Evolutionary conservation across 2,329 filamentous ascomycete genomes (phyloP).

Genomic region (Phialophora verrucosa): DNA sequence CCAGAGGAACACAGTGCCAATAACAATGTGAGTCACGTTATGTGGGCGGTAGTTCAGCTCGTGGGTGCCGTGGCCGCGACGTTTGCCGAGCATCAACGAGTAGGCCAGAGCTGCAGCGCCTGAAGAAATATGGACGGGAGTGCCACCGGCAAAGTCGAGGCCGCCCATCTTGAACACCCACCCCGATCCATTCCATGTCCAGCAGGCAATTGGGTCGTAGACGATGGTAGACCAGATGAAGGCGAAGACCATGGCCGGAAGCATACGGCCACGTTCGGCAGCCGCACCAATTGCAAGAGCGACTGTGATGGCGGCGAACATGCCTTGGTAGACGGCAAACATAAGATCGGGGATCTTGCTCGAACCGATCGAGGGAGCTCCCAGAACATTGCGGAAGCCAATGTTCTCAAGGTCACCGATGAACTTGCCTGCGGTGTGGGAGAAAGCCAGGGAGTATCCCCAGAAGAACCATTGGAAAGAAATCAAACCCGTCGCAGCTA

Average conservation of each 20-base stretch:
- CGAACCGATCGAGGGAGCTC: conserved; percentile 74
- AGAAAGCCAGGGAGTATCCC: conserved; percentile 85
- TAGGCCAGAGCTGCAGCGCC: conserved; percentile 85
- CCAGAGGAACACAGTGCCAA: conserved; percentile 93
- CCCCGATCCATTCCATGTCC: conserved; percentile 86
- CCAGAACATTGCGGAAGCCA: conserved; percentile 77
- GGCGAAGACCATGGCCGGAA: conserved; percentile 89
- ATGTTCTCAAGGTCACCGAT: conserved; percentile 82
- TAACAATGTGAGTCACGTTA: conserved; percentile 90
- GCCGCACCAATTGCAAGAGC: conserved; percentile 84
- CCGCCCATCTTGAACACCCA: conserved; percentile 82
- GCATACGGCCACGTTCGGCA: conserved; percentile 84
- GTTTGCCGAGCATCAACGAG: conserved; percentile 87
- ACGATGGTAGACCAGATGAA: conserved; percentile 89
- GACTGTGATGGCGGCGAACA: conserved; percentile 70
- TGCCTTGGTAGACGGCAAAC: conserved; percentile 84
- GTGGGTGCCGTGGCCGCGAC: conserved; percentile 71
- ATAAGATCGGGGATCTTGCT: conserved; percentile 77
- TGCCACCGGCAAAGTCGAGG: conserved; percentile 87
- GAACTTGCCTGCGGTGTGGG: conserved; percentile 74
- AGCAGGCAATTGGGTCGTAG: conserved; percentile 92
- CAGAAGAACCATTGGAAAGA: conserved; percentile 97
- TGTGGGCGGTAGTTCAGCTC: conserved; percentile 84
- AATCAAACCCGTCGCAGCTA: conserved; percentile 79
- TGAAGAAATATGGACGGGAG: conserved; percentile 71